Evolutionary conservation across 2,329 filamentous ascomycete species (phyloP), one percentile per base, ranked within the genome.

Genomic region (Thelonectria discophora): DNA sequence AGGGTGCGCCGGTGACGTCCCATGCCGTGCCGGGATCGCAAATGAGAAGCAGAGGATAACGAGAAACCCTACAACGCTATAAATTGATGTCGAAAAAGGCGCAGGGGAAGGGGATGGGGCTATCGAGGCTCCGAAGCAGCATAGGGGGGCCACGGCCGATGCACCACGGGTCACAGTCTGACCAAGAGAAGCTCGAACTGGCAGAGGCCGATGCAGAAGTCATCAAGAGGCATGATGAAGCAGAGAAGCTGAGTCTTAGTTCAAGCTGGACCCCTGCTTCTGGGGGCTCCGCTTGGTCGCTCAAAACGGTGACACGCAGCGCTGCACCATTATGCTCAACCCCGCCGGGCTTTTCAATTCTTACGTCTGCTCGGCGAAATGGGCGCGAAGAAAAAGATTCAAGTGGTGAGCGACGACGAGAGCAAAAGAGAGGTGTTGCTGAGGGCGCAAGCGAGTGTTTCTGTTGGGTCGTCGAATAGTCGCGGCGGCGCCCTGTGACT

Each of bases 1-100:
- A 60, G 55, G 56, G 64, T 71, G 67, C 67, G 60, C 60, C 69
- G 69, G 64, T 69, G 64, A 69, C 69, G 69, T 71, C 58, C 66
- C 58, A 52, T 64, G 63, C 60, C 62, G 52, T 62, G 49, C 69
- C 67, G 56, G 68, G 69, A 67, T 68, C 15, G 34, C 34, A 37
- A 37, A 50, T 51, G 55, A 54, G 61, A 65, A 67, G 68, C 63
- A 63, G 57, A 62, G 49, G 55, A 48, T 48, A 42, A 24, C 58
- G 37, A 51, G 56, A 47, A 61, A 32, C 52, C 57, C 32, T 34
- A 59, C 34, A 53, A 61, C 65, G 65, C 63, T 58, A 69, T 68
- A 62, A 34, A 37, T 37, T 37, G 34, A 65, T 66, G 59, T 69
- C 40, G 43, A 64, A 63, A 63, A 55, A 60, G 67, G 57, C 62